Evolutionary conservation across 1,139 yeast species (phyloP).

Genomic region (Lodderomyces orthopsilosis): DNA sequence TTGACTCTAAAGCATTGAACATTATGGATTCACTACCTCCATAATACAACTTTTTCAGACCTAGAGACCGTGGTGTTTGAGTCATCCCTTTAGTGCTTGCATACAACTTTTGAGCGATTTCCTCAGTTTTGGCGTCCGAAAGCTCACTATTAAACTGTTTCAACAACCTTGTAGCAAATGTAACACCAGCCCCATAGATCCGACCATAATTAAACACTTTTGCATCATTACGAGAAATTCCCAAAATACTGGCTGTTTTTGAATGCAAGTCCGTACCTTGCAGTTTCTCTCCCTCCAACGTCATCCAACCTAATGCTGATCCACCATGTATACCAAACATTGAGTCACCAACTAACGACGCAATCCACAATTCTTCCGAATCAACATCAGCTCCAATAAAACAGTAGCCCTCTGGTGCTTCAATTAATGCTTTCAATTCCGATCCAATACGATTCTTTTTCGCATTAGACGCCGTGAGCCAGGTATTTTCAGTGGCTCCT

Average conservation of each 20-base stretch:
- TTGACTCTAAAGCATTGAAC: slow-evolving; percentile 82
- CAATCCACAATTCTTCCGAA: slow-evolving; percentile 98
- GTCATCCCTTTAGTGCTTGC: slow-evolving; percentile 76
- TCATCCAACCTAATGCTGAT: slow-evolving; percentile 99
- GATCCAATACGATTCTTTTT: slow-evolving; percentile 85
- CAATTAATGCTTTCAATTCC: slow-evolving; percentile 81
- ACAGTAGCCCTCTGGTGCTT: slow-evolving; percentile 85
- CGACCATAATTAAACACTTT: slow-evolving; percentile 95
- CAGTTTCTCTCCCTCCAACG: slow-evolving; percentile 88
- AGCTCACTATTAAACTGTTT: slow-evolving; percentile 77
- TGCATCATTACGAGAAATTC: slow-evolving; percentile 88
- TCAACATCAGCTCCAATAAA: slow-evolving; percentile 99
- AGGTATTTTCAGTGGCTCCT: slow-evolving; percentile 94
- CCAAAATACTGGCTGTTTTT: slow-evolving; percentile 85
- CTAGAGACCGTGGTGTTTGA: slow-evolving; percentile 24
- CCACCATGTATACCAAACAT: slow-evolving; percentile 89
- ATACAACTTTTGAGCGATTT: slow-evolving; percentile 67
- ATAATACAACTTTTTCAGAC: slow-evolving; percentile 50
- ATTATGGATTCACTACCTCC: slow-evolving; percentile 95
- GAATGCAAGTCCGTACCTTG: slow-evolving; percentile 95
- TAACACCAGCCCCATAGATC: slow-evolving; percentile 95
- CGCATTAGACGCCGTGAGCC: slow-evolving; percentile 97
- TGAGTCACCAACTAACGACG: slow-evolving; percentile 91
- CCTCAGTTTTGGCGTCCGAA: slow-evolving; percentile 66
- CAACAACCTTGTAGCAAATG: slow-evolving; percentile 77